Evolutionary conservation across 768 basidiomycete species (phyloP).

Genomic region (Tricholoma saponaceum): DNA sequence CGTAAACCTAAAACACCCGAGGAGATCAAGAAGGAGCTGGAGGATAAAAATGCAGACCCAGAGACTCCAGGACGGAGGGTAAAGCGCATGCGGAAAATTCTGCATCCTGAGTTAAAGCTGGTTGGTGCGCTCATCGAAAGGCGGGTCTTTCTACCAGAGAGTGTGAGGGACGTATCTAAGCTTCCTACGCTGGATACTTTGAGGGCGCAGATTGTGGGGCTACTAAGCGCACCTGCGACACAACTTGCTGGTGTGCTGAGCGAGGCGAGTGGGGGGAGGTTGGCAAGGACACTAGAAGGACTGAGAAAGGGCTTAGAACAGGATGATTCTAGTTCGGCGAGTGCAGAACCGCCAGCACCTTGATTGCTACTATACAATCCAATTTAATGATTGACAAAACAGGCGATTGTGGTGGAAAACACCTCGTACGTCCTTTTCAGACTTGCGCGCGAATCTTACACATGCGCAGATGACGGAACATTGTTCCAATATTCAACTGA

Average conservation of each 20-base stretch:
- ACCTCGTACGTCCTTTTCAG: background rate
- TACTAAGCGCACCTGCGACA: slow-evolving; percentile 71
- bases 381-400: background rate
- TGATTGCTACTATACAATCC: slow-evolving; percentile 6
- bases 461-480: background rate
- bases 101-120: slow-evolving; percentile 64
- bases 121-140: slow-evolving; percentile 82
- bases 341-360: slow-evolving; percentile 10
- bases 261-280: slow-evolving; percentile 62
- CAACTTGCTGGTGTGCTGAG: slow-evolving; percentile 70
- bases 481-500: background rate
- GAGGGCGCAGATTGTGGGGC: slow-evolving; percentile 78
- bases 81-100: slow-evolving; percentile 50
- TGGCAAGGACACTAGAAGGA: slow-evolving; percentile 73
- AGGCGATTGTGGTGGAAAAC: background rate
- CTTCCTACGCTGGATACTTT: slow-evolving; percentile 77
- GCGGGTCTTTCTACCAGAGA: slow-evolving; percentile 55
- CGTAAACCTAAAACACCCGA: slow-evolving; percentile 50
- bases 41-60: slow-evolving; percentile 58
- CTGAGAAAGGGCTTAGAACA: slow-evolving; percentile 46
- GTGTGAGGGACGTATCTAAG: slow-evolving; percentile 60
- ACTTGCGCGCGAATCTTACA: background rate
- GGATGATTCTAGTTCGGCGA: slow-evolving; percentile 11
- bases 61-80: slow-evolving; percentile 67
- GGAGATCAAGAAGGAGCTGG: slow-evolving; percentile 44